These are phyloP conservation scores for Rutidosis leptorrhynchoides DNA, from an alignment of 129 eudicot genomes.

Conservation along the genomic window DNA sequence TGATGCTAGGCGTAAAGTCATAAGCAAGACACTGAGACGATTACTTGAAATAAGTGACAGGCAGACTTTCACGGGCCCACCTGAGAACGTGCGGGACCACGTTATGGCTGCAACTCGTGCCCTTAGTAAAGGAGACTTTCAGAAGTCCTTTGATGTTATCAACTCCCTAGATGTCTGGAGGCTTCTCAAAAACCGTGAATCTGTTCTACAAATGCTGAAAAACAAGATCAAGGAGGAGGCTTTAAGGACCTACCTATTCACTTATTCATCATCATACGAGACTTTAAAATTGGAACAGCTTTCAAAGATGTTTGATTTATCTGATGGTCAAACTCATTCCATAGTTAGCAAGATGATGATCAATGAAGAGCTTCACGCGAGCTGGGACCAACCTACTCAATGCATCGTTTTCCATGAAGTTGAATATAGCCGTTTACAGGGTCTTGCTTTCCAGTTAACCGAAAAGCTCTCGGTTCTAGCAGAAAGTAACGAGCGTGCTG, in stretches of 20 bases:
- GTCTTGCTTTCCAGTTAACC: constrained; percentile 65
- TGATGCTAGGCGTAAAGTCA: constrained; percentile 59
- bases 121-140: constrained; percentile 71
- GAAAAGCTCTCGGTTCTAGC: constrained; percentile 67
- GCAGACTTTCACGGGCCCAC: constrained; percentile 75
- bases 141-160: constrained; percentile 61
- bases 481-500: constrained; percentile 65
- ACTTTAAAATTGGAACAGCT: constrained; percentile 64
- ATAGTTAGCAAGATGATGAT: constrained; percentile 79
- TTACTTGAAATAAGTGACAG: constrained; percentile 61
- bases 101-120: constrained; percentile 83
- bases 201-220: constrained; percentile 64
- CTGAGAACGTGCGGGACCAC: constrained; percentile 83
- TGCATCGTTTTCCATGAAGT: constrained; percentile 75
- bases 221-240: constrained; percentile 81
- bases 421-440: constrained; percentile 62
- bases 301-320: constrained; percentile 68
- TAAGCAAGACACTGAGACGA: constrained; percentile 74
- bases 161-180: constrained; percentile 81
- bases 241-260: constrained; percentile 65
- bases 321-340: constrained; percentile 54
- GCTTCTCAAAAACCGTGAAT: constrained; percentile 48
- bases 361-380: constrained; percentile 73
- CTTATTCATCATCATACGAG: constrained; percentile 48
- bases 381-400: constrained; percentile 72